Conservation (phyloP, 2,329 filamentous ascomycete genomes). For the Chaetomiaceae sp. region DNA sequence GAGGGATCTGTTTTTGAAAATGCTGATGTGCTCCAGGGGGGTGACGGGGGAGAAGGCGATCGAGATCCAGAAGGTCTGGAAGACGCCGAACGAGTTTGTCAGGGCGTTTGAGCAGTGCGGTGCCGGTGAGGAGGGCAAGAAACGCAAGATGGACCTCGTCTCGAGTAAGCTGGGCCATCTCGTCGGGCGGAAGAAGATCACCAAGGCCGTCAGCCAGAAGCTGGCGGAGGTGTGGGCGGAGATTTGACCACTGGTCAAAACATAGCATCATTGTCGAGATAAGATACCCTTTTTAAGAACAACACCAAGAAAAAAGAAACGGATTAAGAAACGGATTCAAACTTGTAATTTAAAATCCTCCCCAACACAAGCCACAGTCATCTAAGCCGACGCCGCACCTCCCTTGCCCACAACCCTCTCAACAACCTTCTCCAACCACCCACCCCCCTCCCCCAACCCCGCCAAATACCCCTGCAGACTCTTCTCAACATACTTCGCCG, state of each 20-base stretch:
- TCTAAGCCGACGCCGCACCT: conserved; percentile 31
- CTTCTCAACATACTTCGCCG: conserved; percentile 84
- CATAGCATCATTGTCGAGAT: too few species aligned
- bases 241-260: conserved; percentile 31
- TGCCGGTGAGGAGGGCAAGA: conserved; percentile 44
- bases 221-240: conserved; percentile 70
- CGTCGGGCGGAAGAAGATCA: conserved; percentile 64
- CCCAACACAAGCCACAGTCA: too few species aligned
- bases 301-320: too few species aligned
- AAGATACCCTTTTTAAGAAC: too few species aligned
- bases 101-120: conserved; percentile 60
- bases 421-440: conserved; percentile 66
- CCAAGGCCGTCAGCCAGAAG: conserved; percentile 59
- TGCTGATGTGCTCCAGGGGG: conserved; percentile 76
- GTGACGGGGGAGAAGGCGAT: conserved; percentile 73
- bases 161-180: conserved; percentile 51
- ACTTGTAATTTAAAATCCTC: too few species aligned
- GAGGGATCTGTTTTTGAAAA: conserved; percentile 72
- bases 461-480: conserved; percentile 77
- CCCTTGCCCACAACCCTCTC: conserved; percentile 59
- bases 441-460: conserved; percentile 42
- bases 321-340: too few species aligned
- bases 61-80: conserved; percentile 75
- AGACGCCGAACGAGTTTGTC: conserved; percentile 66
- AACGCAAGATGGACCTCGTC: conserved; percentile 57